Conservation (phyloP, 441 rosid species). For the Pelargonium cotyledonis region DNA sequence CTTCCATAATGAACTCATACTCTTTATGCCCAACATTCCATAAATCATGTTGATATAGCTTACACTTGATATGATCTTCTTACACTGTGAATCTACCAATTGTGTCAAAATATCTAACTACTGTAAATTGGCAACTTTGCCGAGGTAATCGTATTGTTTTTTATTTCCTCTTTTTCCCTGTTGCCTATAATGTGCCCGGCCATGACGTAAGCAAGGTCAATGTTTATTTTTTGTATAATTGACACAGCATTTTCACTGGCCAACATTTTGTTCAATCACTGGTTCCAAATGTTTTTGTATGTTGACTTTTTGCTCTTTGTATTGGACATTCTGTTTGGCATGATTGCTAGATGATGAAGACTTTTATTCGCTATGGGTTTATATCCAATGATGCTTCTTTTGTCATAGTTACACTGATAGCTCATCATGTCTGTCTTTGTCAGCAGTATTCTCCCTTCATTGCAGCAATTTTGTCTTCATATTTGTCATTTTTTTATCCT, state of each 20-base stretch:
- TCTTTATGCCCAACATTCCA: neutral
- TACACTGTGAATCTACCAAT: too few species aligned
- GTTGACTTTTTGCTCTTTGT: neutral
- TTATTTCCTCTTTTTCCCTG: constrained; percentile 55
- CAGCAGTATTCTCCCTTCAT: too few species aligned
- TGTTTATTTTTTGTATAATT: too few species aligned
- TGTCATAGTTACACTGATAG: too few species aligned
- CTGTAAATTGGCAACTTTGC: constrained; percentile 16
- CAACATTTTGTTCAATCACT: constrained; percentile 17
- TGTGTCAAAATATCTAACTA: too few species aligned
- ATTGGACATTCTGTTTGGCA: too few species aligned
- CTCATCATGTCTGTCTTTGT: too few species aligned
- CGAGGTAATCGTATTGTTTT: constrained; percentile 27
- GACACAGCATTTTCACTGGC: neutral
- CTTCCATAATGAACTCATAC: neutral
- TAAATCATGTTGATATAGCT: neutral
- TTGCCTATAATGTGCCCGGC: constrained; percentile 39
- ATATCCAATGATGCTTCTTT: too few species aligned
- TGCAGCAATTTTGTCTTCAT: neutral
- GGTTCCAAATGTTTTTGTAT: neutral
- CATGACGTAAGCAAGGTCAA: neutral
- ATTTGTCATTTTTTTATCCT: neutral
- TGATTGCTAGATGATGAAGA: too few species aligned
- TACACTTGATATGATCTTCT: neutral
- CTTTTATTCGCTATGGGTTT: too few species aligned